These are phyloP conservation scores for Ophiostoma ulmi DNA, from an alignment of 2,329 filamentous ascomycete species.

Conservation along the genomic window DNA sequence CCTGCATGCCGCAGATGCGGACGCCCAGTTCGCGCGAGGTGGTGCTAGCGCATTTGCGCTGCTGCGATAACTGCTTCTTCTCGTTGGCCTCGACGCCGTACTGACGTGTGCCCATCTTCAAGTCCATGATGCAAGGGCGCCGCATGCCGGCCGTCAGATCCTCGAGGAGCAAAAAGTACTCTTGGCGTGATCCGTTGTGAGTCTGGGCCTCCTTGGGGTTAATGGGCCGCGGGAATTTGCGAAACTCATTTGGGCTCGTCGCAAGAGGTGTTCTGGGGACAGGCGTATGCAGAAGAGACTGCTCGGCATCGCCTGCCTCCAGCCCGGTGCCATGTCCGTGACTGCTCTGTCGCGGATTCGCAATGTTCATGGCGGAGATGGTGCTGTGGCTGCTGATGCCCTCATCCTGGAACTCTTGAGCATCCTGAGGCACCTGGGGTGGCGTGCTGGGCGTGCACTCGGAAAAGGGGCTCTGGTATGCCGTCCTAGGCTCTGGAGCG, in stretches of 20 bases:
- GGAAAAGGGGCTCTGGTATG: constrained; percentile 13
- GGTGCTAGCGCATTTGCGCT: constrained; percentile 85
- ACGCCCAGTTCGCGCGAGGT: constrained; percentile 90
- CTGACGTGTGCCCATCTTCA: constrained; percentile 98
- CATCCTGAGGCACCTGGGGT: background rate
- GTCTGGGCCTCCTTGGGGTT: constrained; percentile 74
- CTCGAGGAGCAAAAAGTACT: constrained; percentile 89
- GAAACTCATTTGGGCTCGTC: constrained; percentile 24
- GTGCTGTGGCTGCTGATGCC: constrained; percentile 24
- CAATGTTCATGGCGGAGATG: constrained; percentile 24
- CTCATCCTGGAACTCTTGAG: background rate
- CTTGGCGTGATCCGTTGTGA: constrained; percentile 61
- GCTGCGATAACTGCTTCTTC: constrained; percentile 90
- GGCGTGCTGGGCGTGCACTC: background rate
- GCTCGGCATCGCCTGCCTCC: constrained; percentile 10
- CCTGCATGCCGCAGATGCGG: constrained; percentile 89
- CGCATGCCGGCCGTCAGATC: constrained; percentile 97
- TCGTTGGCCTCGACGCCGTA: constrained; percentile 88
- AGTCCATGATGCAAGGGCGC: constrained; percentile 88
- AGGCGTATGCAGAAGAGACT: background rate
- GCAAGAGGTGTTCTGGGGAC: constrained; percentile 16
- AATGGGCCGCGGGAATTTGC: constrained; percentile 54
- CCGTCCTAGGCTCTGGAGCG: background rate
- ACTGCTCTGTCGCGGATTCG: constrained; percentile 18
- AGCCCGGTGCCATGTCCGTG: background rate